These are phyloP conservation scores for Xylariaceae sp. DNA, from an alignment of 2,329 filamentous ascomycete species.

Conservation along the genomic window DNA sequence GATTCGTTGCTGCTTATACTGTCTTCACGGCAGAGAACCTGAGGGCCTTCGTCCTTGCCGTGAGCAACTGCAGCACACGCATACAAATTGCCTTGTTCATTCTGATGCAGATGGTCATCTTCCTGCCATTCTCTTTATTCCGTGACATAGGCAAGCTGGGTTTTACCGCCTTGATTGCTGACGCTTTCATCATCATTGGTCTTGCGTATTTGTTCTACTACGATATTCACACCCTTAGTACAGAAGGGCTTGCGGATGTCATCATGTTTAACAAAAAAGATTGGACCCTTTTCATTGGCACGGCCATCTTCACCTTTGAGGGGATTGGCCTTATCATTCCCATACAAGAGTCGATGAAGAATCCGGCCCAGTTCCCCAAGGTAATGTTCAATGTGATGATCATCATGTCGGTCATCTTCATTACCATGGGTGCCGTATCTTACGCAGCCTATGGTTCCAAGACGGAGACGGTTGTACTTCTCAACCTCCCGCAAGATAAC, in stretches of 20 bases:
- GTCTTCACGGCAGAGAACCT: conserved; percentile 96
- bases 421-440: conserved; percentile 84
- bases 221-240: conserved; percentile 76
- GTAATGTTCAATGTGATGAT: conserved; percentile 91
- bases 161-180: conserved; percentile 87
- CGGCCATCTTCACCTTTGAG: conserved; percentile 98
- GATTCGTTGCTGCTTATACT: conserved; percentile 91
- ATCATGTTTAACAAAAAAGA: conserved; percentile 81
- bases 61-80: conserved; percentile 77
- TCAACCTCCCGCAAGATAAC: conserved; percentile 93
- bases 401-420: conserved; percentile 86
- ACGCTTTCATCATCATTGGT: conserved; percentile 89
- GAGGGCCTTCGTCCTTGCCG: conserved; percentile 88
- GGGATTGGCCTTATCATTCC: conserved; percentile 96
- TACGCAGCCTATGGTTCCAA: conserved; percentile 94
- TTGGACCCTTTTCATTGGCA: conserved; percentile 98
- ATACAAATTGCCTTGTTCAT: conserved; percentile 89
- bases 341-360: conserved; percentile 94
- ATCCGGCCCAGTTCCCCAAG: conserved; percentile 81
- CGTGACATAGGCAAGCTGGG: conserved; percentile 96
- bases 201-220: conserved; percentile 94
- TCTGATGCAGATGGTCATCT: conserved; percentile 89
- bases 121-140: conserved; percentile 87
- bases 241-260: conserved; percentile 76
- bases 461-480: conserved; percentile 91